Evolutionary conservation across 148 eudicot species (phyloP), one percentile per base, ranked within the genome.

Genomic region (Nepenthes gracilis): DNA sequence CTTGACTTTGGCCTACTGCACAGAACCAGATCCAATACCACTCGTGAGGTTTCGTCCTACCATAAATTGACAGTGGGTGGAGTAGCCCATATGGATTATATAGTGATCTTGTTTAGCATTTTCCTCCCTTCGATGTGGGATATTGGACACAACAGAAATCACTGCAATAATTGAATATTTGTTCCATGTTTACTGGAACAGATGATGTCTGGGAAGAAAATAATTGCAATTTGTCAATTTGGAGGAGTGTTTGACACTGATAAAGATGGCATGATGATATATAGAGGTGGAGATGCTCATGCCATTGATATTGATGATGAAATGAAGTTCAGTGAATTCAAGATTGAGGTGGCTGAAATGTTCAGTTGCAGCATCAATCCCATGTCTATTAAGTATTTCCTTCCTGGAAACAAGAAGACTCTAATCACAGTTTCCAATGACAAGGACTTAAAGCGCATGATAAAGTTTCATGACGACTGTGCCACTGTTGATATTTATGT

Each of bases 231-330:
- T 54, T 92, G 96, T 65, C 97, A 81, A 54, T 85, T 84, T 0
- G 96, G 96, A 3, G 97, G 97, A 32, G 80, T 71, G 67, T 88
- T 88, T 58, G 78, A 77, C 71, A 68, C 75, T 0, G 80, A 75
- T 69, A 55, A 63, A 37, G 83, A 85, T 62, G 97, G 90, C 12
- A 33, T 62, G 11, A 70, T 92, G 75, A 64, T 72, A 33, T 92
- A 92, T 71, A 71, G 65, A 73, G 96, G 96, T 47, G 97, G 97
- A 49, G 97, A 92, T 72, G 97, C 97, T 67, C 97, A 88, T 78
- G 97, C 97, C 47, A 85, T 92, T 80, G 93, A 88, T 63, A 80
- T 92, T 45, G 83, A 82, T 55, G 85, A 77, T 15, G 66, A 78
- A 62, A 73, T 82, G 81, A 82, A 81, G 55, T 85, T 74, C 57